Base-by-base conservation (phyloP, 495 filamentous ascomycete genomes). In the Aspergillus panamensis region DNA sequence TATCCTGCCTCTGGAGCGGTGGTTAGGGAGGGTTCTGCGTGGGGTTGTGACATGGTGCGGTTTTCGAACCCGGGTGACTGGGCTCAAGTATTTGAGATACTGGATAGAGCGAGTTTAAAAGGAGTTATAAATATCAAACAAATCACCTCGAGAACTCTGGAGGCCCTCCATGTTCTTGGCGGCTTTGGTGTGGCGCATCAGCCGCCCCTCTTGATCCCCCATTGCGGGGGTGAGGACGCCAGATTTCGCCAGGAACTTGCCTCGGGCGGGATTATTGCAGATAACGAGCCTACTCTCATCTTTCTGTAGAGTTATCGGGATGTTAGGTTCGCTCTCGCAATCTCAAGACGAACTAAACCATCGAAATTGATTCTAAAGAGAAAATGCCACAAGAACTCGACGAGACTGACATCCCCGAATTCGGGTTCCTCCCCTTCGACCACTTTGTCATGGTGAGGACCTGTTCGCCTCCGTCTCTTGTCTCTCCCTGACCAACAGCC, bases 401-500 rank as follows among this genome's bases (percentile, higher is more conserved):
- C 25, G 25, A 25, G 25, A 25, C 25, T 25, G 25, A 25, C 5
- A 25, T 25, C 25, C 17, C 8, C n/a, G n/a, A 53, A 43, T 20
- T 58, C 19, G 56, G 56, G 12, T 45, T 30, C 14, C 56, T 51
- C 25, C 56, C 56, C n/a, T 58, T 58, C 30, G 56, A 59, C 49
- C 56, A 47, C 8, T 47, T 51, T 53, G 7, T 62, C 48, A 51
- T 56, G 12, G 53, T 56, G 31, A 44, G 48, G 13, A 40, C 25
- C 9, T 9, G n/a, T 20, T 10, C 4, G 19, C 19, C 42, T 20
- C 6, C 4, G 20, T 45, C 42, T 53, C 25, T 13, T 30, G 17
- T 44, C 49, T 20, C 9, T 21, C 39, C 31, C 37, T 17, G n/a
- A 40, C 37, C 5, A 39, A 19, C 14, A 25, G 21, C 29, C 35